Conservation (phyloP, 1,284 basidiomycete genomes). For the Omphalotus olearius region DNA sequence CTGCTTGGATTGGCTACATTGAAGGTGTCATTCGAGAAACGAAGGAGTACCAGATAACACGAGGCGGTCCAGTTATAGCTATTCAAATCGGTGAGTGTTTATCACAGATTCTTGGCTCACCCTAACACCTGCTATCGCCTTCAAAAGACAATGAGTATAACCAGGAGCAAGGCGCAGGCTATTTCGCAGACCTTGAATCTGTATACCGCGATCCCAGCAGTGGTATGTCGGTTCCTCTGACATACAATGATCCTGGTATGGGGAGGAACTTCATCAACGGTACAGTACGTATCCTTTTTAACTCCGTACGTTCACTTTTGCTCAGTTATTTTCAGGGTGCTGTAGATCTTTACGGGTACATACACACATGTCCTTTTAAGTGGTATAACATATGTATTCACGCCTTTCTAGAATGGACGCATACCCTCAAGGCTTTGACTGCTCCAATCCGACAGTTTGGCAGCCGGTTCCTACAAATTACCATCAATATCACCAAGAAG, state of each 20-base stretch:
- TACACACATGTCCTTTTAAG: neutral
- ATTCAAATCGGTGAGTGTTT: constrained; percentile 56
- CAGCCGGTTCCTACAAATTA: constrained; percentile 52
- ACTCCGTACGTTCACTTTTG: neutral
- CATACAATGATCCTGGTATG: constrained; percentile 67
- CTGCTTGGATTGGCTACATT: constrained; percentile 70
- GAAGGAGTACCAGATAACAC: constrained; percentile 60
- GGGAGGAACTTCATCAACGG: constrained; percentile 67
- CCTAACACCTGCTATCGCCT: constrained; percentile 6
- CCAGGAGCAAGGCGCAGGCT: constrained; percentile 52
- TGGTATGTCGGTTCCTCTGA: constrained; percentile 64
- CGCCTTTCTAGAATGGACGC: constrained; percentile 43
- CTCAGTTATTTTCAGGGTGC: constrained; percentile 31
- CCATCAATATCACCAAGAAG: constrained; percentile 50
- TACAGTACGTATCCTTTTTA: constrained; percentile 31
- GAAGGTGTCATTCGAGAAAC: constrained; percentile 58
- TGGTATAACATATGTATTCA: neutral
- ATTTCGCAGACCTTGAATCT: constrained; percentile 61
- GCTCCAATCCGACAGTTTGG: constrained; percentile 62
- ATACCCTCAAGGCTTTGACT: constrained; percentile 73
- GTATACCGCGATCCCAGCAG: constrained; percentile 42
- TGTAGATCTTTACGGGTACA: constrained; percentile 38
- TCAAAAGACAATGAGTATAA: constrained; percentile 71
- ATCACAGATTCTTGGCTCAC: neutral
- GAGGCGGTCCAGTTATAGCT: constrained; percentile 73